Base-by-base conservation (phyloP, 2,329 filamentous ascomycete species). In the Seiridium cupressi region DNA sequence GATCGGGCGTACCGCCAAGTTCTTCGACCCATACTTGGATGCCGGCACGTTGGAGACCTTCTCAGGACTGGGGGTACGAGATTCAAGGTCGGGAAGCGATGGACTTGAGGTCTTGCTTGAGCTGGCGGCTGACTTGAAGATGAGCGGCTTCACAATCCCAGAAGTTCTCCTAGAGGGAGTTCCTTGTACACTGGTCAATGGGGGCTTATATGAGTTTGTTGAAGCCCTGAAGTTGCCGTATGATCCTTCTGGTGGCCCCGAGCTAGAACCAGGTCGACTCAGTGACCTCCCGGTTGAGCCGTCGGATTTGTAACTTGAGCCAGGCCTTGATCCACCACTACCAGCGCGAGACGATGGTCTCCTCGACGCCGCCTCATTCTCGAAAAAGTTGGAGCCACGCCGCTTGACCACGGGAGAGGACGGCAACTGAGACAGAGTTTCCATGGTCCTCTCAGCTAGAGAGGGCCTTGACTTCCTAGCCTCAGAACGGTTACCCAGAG, bases 391-490 rank as follows among this genome's bases (percentile, higher is more conserved):
- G 0, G 91, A 92, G 7, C 84, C 79, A 58, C 87, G 85, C 61
- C 86, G 85, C 57, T 82, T 85, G 51, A 90, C 74, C 0, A 85
- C 85, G 4, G 93, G 93, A 0, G 93, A 95, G 0, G 91, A 87
- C 0, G 93, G 91, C 36, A 97, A 79, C 51, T 87, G 85, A 3
- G 92, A 84, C 5, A 97, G 78, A 0, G 92, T 96, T 72, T 96
- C 92, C 47, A 96, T 88, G 0, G 93, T 96, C 60, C 94, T 83
- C 67, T 97, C 93, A 0, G 90, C 87, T 3, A 97, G 79, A 0
- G 91, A 93, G 56, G 84, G 80, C n/a, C 60, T 65, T 11, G 68
- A 61, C 47, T 63, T 70, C 44, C 58, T 63, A 11, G 63, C 48
- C 11, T 63, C 59, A 3, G 64, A 57, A 35, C 61, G 38, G 26